Evolutionary conservation across 2,329 filamentous ascomycete species (phyloP), one percentile per base, ranked within the genome.

Genomic region (Paecilomyces formosus): DNA sequence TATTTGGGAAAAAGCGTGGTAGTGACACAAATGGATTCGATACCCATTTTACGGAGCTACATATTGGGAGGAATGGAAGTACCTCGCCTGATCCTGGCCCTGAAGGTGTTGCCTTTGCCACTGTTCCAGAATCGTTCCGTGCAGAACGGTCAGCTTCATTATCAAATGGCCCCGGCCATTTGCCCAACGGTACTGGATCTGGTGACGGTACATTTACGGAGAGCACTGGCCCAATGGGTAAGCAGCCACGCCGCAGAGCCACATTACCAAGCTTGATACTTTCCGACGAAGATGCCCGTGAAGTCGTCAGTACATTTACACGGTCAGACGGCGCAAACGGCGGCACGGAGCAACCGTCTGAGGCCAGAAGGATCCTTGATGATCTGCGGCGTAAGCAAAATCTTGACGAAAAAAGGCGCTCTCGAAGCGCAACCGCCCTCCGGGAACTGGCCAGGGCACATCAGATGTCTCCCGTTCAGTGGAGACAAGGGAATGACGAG

Each of bases 181-280:
- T 15, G 9, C 21, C 22, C 52, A 50, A 31, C 50, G 35, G 53
- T 56, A 31, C 8, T 18, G 18, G 61, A 61, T 8, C 60, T 67
- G 8, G 62, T 65, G 24, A 62, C 59, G 24, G 58, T 67, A 22
- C 61, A 62, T 4, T 51, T 55, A 31, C 30, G 30, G 30, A 31
- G 5, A 31, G 11, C 30, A 31, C 30, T 8, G 18, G 64, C 66
- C 13, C n/a, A 13, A 28, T 45, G 4, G 39, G 18, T n/a, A 61
- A 53, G 13, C 61, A 58, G 11, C 67, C 67, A 24, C 69, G 68
- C 45, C 68, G 77, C 60, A 72, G 77, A 52, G 76, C 76, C 7
- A 79, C 77, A 1, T 66, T 79, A 15, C 77, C 77, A 1, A 79
- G 76, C 58, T 62, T 79, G 45, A 68, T 78, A 11, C 70, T 78